Evolutionary conservation across 768 basidiomycete genomes (phyloP).

Genomic region (Phlebiopsis gigantea): DNA sequence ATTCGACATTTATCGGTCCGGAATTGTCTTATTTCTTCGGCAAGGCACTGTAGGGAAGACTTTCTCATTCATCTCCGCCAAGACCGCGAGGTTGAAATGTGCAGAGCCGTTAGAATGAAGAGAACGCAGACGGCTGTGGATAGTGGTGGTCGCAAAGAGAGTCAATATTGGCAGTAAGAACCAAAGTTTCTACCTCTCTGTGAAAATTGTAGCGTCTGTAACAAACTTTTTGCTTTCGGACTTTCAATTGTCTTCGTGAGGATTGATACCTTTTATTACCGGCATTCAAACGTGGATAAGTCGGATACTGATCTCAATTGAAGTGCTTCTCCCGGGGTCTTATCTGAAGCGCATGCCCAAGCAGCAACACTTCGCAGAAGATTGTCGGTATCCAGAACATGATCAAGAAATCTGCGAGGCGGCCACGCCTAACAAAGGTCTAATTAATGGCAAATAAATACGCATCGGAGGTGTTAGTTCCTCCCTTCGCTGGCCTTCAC

Average conservation of each 20-base stretch:
- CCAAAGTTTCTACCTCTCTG: neutral
- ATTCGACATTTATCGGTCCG: constrained; percentile 7
- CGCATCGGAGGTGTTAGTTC: too few species aligned
- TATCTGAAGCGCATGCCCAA: too few species aligned
- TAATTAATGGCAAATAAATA: too few species aligned
- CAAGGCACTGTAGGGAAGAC: neutral
- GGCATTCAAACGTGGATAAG: neutral
- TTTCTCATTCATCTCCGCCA: constrained; percentile 1
- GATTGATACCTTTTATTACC: neutral
- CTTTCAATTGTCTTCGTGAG: neutral
- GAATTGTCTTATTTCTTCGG: neutral
- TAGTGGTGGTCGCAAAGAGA: neutral
- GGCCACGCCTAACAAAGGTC: too few species aligned
- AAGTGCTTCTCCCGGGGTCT: neutral
- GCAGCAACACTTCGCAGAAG: too few species aligned
- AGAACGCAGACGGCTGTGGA: neutral
- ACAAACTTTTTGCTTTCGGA: neutral
- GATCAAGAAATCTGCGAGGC: too few species aligned
- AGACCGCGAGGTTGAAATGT: neutral
- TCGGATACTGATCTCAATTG: neutral
- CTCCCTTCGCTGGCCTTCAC: too few species aligned
- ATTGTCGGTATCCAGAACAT: too few species aligned
- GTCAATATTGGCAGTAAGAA: neutral
- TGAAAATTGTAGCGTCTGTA: neutral
- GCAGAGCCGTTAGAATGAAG: neutral